Evolutionary conservation across 352 stramenopile genomes (phyloP).

Genomic region (Pythium dissotocum): DNA sequence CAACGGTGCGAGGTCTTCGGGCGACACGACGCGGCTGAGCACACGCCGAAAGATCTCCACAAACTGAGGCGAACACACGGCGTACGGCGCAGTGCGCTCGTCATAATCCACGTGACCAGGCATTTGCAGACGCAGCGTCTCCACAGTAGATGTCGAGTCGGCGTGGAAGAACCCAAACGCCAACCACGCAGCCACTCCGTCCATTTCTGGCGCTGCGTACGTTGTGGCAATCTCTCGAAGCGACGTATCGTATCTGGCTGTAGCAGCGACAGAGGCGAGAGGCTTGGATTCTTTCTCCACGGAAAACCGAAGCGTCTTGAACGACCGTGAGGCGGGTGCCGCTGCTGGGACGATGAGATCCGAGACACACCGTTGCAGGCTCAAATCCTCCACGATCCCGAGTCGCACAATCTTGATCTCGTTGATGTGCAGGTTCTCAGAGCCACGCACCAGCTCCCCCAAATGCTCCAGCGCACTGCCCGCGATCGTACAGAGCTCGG

Average conservation of each 20-base stretch:
- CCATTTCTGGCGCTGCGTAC: conserved; percentile 8
- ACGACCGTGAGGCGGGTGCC: not conserved
- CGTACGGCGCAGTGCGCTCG: conserved; percentile 1
- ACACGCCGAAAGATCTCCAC: conserved; percentile 23
- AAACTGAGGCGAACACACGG: conserved; percentile 14
- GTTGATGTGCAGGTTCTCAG: conserved; percentile 11
- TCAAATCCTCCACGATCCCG: conserved; percentile 15
- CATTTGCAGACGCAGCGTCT: conserved; percentile 19
- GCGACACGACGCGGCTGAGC: not conserved
- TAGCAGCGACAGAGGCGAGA: conserved; percentile 11
- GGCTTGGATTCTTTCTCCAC: conserved; percentile 16
- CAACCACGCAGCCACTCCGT: conserved; percentile 13
- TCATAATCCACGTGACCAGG: conserved; percentile 6
- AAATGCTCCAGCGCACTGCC: conserved; percentile 23
- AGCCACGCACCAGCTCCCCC: conserved; percentile 8
- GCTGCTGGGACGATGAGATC: conserved; percentile 10
- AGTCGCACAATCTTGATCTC: conserved; percentile 17
- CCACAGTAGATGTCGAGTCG: conserved; percentile 5
- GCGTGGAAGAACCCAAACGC: conserved; percentile 22
- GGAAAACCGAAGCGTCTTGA: not conserved
- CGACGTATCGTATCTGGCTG: conserved; percentile 16
- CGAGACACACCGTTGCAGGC: conserved; percentile 19
- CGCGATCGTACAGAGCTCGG: conserved; percentile 16
- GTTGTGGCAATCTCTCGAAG: conserved; percentile 4
- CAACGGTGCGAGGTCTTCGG: conserved; percentile 22